A percentile compares a stretch with the other conserved stretches of the same genome.
These are phyloP conservation scores for Aspergillus sojae DNA, from an alignment of 2,329 filamentous ascomycete species.

Conservation along the genomic window DNA sequence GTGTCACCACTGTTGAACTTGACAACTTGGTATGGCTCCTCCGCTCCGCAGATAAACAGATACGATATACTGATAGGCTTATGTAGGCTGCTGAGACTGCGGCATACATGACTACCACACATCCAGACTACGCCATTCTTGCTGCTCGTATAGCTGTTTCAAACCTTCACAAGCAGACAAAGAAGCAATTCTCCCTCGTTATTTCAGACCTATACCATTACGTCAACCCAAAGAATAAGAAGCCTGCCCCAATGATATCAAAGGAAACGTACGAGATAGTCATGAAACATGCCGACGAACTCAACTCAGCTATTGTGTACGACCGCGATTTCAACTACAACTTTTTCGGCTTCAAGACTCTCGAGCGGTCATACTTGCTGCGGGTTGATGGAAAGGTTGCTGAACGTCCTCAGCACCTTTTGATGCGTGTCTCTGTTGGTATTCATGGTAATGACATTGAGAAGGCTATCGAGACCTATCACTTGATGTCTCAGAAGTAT, in stretches of 20 bases:
- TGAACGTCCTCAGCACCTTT: constrained; percentile 98
- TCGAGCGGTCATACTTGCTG: constrained; percentile 95
- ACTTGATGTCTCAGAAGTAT: constrained; percentile 97
- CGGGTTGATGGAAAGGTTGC: constrained; percentile 95
- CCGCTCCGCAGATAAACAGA: neutral
- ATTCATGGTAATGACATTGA: constrained; percentile 96
- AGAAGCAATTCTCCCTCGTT: constrained; percentile 99
- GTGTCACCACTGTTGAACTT: constrained; percentile 93
- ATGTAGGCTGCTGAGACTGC: constrained; percentile 92
- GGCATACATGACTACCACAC: constrained; percentile 99
- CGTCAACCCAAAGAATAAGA: constrained; percentile 88
- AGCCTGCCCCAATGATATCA: constrained; percentile 90
- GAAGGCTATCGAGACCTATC: constrained; percentile 94
- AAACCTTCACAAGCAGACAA: constrained; percentile 99
- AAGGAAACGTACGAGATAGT: constrained; percentile 87
- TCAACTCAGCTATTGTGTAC: constrained; percentile 98
- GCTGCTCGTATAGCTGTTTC: constrained; percentile 98
- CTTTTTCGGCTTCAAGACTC: constrained; percentile 99
- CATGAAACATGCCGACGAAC: constrained; percentile 93
- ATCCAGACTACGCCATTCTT: constrained; percentile 98
- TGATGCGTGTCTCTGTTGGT: constrained; percentile 97
- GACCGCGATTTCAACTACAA: constrained; percentile 99
- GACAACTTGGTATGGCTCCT: constrained; percentile 80
- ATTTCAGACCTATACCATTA: constrained; percentile 93
- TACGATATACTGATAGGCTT: constrained; percentile 26